Evolutionary conservation across 2,329 filamentous ascomycete genomes (phyloP).

Genomic region (Fusarium sp.): DNA sequence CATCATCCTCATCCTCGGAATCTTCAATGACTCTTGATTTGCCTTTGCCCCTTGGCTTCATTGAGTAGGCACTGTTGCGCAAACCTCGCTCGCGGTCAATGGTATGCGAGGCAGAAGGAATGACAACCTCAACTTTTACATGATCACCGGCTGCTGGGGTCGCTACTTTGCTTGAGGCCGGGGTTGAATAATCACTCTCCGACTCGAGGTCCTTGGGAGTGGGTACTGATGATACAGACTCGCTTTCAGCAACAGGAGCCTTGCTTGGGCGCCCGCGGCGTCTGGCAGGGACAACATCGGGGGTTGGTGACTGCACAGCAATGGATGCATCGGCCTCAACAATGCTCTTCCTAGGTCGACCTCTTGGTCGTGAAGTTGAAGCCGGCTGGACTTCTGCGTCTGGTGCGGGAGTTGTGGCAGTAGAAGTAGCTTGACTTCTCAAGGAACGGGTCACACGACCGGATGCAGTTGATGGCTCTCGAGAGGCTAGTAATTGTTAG

Average conservation of each 20-base stretch:
- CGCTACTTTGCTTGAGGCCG: constrained; percentile 52
- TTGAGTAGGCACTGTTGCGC: constrained; percentile 59
- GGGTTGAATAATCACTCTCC: constrained; percentile 51
- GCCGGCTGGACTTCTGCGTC: neutral
- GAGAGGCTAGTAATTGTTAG: constrained; percentile 32
- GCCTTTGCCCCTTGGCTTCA: constrained; percentile 60
- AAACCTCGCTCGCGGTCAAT: constrained; percentile 47
- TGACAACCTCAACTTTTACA: constrained; percentile 48
- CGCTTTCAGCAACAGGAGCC: constrained; percentile 36
- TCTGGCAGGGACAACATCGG: constrained; percentile 15
- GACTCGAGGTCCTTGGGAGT: constrained; percentile 48
- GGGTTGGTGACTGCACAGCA: neutral
- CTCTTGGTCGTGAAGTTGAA: constrained; percentile 31
- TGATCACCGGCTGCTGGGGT: constrained; percentile 48
- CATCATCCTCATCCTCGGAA: constrained; percentile 54
- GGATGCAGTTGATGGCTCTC: constrained; percentile 28
- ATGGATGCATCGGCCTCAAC: constrained; percentile 13
- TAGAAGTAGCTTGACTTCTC: constrained; percentile 27
- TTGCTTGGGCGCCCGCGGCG: constrained; percentile 37
- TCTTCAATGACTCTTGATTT: constrained; percentile 55
- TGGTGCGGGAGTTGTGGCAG: constrained; percentile 3
- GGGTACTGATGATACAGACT: constrained; percentile 49
- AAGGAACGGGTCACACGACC: constrained; percentile 45
- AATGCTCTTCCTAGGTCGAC: constrained; percentile 40
- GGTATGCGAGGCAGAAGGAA: constrained; percentile 33